Evolutionary conservation across 202 grass and related monocot species (phyloP), one percentile per base, ranked within the genome.

Genomic region (Musa balbisiana): DNA sequence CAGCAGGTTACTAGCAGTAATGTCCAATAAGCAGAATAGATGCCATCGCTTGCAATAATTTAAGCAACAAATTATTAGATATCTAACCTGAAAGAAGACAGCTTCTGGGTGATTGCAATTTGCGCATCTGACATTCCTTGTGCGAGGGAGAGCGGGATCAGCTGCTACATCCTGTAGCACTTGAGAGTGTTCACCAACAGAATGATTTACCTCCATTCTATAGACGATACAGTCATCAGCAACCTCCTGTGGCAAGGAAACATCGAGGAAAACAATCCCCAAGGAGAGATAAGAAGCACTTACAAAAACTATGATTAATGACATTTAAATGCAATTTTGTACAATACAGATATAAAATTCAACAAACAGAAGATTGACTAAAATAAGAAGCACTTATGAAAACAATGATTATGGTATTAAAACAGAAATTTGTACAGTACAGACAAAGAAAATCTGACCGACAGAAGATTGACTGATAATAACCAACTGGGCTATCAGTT

Each of bases 51-150:
- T 26, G 5, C 49, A 8, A 43, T 19, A 70, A 70, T 16, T 51
- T 51, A 11, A 10, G 51, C 17, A 20, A 70, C 19, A 70, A 12
- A 51, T 4, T n/a, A 21, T 20, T 43, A 43, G 33, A n/a, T 21
- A 51, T 70, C 10, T 74, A 22, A 74, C 72, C 72, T 74, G 72
- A 27, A 74, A 74, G 72, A 74, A 55, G 24, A 74, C 72, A 56
- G 72, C 72, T 11, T 74, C 72, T 17, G 21, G 8, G 53, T 74
- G 72, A 55, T 74, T 74, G 23, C 72, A 74, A 56, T 58, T 74
- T 25, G 72, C 50, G 16, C 72, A 74, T 74, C 22, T 55, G 20
- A 74, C 53, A 29, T 74, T 74, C 53, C 51, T 74, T 19, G 72
- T 74, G 16, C 53, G 72, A 74, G 72, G 72, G 26, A 74, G 72